Base-by-base conservation (phyloP, 2,329 filamentous ascomycete genomes). In the Cadophora gregata region DNA sequence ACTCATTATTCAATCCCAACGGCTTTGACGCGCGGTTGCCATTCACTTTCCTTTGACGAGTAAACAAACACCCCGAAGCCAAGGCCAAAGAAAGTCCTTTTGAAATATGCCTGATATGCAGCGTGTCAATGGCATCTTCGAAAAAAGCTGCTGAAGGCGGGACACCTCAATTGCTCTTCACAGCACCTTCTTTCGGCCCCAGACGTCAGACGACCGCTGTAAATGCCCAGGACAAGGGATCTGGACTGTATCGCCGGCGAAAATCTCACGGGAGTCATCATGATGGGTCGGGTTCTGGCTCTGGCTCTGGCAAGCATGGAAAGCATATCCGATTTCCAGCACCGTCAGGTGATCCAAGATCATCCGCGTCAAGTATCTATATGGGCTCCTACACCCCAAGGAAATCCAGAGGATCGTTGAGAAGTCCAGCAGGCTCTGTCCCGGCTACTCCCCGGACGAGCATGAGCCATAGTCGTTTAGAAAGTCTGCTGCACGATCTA, bases 381-480 rank as follows among this genome's bases (percentile, higher is more conserved):
- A 72, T 74, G 68, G 77, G 77, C 31, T 78, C 77, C 7, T 78
- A 75, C 12, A 70, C 68, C 63, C 72, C 74, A n/a, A 71, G 71
- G 14, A 75, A 64, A 8, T 76, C 75, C 47, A 69, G 69, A 68
- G 64, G 69, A 9, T 72, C 72, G 24, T 16, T 73, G 1, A 70
- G 58, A 51, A 73, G 65, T 58, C 70, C 70, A n/a, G 65, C 56
- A 59, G 67, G 64, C 21, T 77, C 75, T 36, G 67, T 63, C 8
- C 73, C 71, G n/a, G 65, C 64, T 24, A 74, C 76, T 14, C 72
- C 76, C 24, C 71, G 72, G 50, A 56, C 63, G 9, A 72, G 76
- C 66, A 71, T 74, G 51, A 77, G 73, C 66, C 75, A 77, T 31
- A 69, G 65, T 24, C 75, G 75, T 38, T 68, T 79, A 4, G 72